phyloP scores from a whole-genome alignment of 495 filamentous ascomycete genomes.

The Neurospora tetraspora region DNA sequence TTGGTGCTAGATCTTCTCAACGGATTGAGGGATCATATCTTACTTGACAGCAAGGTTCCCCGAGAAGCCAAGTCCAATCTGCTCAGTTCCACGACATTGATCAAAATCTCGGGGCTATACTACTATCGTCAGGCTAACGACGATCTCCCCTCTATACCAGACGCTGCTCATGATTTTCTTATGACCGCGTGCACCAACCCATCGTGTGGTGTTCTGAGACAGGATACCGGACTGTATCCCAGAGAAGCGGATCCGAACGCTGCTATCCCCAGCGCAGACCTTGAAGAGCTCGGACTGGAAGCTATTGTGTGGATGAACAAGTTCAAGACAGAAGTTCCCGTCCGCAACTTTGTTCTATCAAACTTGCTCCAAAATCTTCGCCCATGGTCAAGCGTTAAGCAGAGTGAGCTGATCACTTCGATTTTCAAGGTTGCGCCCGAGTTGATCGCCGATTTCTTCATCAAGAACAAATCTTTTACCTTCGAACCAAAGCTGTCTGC shows the following conservation, averaged over 20 bases:
- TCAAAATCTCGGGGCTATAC: conserved; percentile 62
- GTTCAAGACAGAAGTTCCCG: conserved; percentile 52
- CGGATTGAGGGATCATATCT: conserved; percentile 51
- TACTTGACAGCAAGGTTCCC: conserved; percentile 59
- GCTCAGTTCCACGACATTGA: conserved; percentile 59
- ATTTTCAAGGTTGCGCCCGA: conserved; percentile 79
- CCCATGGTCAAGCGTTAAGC: conserved; percentile 69
- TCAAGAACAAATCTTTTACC: conserved; percentile 64
- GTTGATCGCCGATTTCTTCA: conserved; percentile 75
- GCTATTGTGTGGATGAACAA: conserved; percentile 56
- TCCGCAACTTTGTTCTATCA: conserved; percentile 64
- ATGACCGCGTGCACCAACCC: conserved; percentile 61
- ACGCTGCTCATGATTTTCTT: conserved; percentile 60
- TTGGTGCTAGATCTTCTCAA: conserved; percentile 58
- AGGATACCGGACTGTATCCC: conserved; percentile 64
- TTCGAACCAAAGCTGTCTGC: conserved; percentile 85
- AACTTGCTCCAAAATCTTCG: conserved; percentile 70
- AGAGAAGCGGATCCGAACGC: conserved; percentile 50
- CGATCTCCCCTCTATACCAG: conserved; percentile 37
- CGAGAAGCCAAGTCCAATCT: conserved; percentile 61
- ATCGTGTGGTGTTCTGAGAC: conserved; percentile 56
- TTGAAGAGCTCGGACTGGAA: conserved; percentile 61
- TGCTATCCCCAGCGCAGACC: conserved; percentile 22
- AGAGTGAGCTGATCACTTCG: conserved; percentile 67
- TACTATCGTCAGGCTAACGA: conserved; percentile 37